Evolutionary conservation across 371 early-diverging fungal genomes (phyloP).

Genomic region (Mucor saturninus): DNA sequence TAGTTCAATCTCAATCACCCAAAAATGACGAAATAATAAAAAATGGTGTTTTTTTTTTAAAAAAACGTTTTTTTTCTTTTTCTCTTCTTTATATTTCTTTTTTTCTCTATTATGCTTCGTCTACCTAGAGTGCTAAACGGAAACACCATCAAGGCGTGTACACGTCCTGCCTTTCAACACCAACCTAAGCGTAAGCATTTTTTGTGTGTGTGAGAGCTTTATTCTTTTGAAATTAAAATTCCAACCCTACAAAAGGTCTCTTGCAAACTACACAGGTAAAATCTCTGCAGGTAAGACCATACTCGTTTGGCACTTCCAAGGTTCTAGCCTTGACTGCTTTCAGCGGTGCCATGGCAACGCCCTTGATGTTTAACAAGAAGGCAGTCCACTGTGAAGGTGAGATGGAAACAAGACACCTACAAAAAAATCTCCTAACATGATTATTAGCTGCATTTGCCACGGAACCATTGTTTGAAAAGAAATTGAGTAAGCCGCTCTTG

Average conservation of each 20-base stretch:
- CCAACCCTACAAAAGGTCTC: not conserved
- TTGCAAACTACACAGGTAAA: constrained; percentile 3
- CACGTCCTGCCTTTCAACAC: not conserved
- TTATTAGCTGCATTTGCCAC: constrained; percentile 10
- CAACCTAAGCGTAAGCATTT: not conserved
- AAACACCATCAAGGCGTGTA: constrained; percentile 1
- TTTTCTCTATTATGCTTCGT: constrained; percentile 10
- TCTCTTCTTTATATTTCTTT: not conserved
- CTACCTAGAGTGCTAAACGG: constrained; percentile 11
- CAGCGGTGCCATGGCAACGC: constrained; percentile 7
- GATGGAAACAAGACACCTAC: not conserved
- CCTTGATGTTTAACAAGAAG: constrained; percentile 25
- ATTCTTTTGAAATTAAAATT: too few relatives aligned
- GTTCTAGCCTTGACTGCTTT: constrained; percentile 23
- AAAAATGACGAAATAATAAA: constrained; percentile 17
- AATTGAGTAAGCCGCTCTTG: constrained; percentile 21
- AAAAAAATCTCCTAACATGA: not conserved
- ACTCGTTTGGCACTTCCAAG: constrained; percentile 20
- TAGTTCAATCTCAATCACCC: not conserved
- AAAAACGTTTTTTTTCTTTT: not conserved
- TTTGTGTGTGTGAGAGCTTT: too few relatives aligned
- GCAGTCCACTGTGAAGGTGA: constrained; percentile 42
- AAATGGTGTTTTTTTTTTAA: not conserved
- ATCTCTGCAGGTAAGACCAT: not conserved
- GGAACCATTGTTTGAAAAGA: not conserved